Base-by-base conservation (phyloP, 2,329 filamentous ascomycete genomes). In the Arthrobotrys musiformis region DNA sequence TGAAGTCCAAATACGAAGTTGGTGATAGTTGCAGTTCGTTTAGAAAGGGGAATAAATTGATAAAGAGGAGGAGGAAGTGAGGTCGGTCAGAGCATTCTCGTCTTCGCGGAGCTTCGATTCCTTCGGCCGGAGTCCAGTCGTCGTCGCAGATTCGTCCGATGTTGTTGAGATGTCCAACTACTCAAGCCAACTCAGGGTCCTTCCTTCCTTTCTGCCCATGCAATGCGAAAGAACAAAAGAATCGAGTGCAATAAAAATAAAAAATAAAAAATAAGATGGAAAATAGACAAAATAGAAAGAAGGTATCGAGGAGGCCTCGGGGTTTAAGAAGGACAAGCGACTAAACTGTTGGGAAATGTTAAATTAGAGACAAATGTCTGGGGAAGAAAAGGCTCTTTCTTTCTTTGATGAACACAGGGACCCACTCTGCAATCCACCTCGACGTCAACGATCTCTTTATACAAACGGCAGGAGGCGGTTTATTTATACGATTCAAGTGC, bases 131-230 rank as follows among this genome's bases (percentile, higher is more conserved):
- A n/a, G n/a, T n/a, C n/a, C n/a, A n/a, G n/a, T n/a, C n/a, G 35
- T 40, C n/a, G 35, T 40, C 35, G 35, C 35, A 40, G 68, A 48
- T 73, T 73, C 69, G 69, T 73, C 69, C 50, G 69, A 73, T 73
- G 69, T 73, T 66, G 40, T 30, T 44, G 67, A 26, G 54, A 56
- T 56, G 50, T 28, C 48, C 17, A 24, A 22, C 42, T 22, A 19
- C 2, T 1, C 17, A 15, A 35, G 30, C 5, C n/a, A n/a, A n/a
- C n/a, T n/a, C n/a, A n/a, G n/a, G n/a, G n/a, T n/a, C n/a, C n/a
- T n/a, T 33, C 9, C 30, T 33, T 33, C 30, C 30, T 9, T n/a
- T n/a, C 30, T 33, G 30, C 30, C n/a, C n/a, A n/a, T n/a, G n/a
- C n/a, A n/a, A n/a, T n/a, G n/a, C n/a, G n/a, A n/a, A n/a, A n/a